A percentile compares a stretch with the other conserved stretches of the same genome.
These are phyloP conservation scores for Rutstroemia sydowiana DNA, from an alignment of 2,329 filamentous ascomycete species.

Conservation along the genomic window DNA sequence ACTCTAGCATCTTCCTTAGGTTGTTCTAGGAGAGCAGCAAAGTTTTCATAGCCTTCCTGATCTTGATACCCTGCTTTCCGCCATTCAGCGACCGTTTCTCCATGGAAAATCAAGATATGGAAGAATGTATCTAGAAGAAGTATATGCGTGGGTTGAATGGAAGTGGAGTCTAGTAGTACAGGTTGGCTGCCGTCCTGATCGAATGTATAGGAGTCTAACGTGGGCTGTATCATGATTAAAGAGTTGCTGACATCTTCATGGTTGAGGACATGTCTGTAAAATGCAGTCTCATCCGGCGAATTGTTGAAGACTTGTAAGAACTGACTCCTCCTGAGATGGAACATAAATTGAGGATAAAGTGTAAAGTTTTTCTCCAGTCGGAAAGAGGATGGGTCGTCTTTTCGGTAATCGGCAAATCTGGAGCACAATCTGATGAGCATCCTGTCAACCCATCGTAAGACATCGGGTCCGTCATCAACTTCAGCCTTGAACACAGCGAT, in stretches of 20 bases:
- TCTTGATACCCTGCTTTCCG: conserved; percentile 96
- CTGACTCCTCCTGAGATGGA: conserved; percentile 92
- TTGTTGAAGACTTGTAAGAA: conserved; percentile 99
- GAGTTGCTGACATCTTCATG: conserved; percentile 97
- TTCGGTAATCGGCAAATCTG: conserved; percentile 93
- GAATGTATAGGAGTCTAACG: conserved; percentile 92
- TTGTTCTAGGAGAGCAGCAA: conserved; percentile 76
- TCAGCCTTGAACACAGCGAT: conserved; percentile 99
- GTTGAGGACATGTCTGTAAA: conserved; percentile 93
- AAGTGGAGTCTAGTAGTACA: conserved; percentile 92
- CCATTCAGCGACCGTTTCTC: conserved; percentile 97
- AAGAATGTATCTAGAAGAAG: conserved; percentile 97
- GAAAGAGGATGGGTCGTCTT: conserved; percentile 97
- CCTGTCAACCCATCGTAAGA: conserved; percentile 93
- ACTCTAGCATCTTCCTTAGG: conserved; percentile 96
- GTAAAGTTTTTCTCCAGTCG: conserved; percentile 98
- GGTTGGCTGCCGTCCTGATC: conserved; percentile 89
- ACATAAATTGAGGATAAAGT: conserved; percentile 99
- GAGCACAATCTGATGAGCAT: conserved; percentile 98
- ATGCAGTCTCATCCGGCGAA: conserved; percentile 97
- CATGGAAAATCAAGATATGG: conserved; percentile 98
- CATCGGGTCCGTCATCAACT: conserved; percentile 96
- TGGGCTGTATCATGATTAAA: conserved; percentile 97
- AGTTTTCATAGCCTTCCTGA: conserved; percentile 97
- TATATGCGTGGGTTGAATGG: conserved; percentile 89